These are phyloP conservation scores for Brasilioporus rufonigricans DNA, from an alignment of 768 basidiomycete species.

Conservation along the genomic window DNA sequence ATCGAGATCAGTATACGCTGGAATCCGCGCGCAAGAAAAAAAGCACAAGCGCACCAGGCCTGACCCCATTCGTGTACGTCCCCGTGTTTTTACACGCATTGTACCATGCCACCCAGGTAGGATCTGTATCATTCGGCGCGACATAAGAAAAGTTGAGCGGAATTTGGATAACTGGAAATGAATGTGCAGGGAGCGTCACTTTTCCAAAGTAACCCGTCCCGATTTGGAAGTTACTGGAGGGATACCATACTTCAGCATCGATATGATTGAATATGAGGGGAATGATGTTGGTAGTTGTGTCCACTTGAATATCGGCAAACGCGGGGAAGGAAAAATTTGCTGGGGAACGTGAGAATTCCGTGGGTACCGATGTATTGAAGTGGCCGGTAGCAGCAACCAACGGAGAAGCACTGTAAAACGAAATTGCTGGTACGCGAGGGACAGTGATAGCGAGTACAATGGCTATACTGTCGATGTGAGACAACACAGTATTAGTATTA, in stretches of 20 bases:
- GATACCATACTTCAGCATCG: constrained; percentile 66
- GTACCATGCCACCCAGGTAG: constrained; percentile 82
- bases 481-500: constrained; percentile 1
- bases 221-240: constrained; percentile 60
- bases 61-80: constrained; percentile 46
- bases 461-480: constrained; percentile 47
- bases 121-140: constrained; percentile 75
- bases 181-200: constrained; percentile 62
- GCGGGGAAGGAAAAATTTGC: constrained; percentile 92
- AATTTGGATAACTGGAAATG: constrained; percentile 60
- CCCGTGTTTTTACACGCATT: constrained; percentile 67
- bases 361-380: constrained; percentile 56
- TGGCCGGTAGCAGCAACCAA: constrained; percentile 56
- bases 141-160: constrained; percentile 85
- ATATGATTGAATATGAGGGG: constrained; percentile 73
- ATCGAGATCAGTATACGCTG: constrained; percentile 5
- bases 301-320: constrained; percentile 67
- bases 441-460: constrained; percentile 75
- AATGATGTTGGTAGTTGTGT: constrained; percentile 73
- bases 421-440: constrained; percentile 76
- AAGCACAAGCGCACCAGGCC: constrained; percentile 49
- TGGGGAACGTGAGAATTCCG: constrained; percentile 68
- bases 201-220: constrained; percentile 63
- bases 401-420: constrained; percentile 57
- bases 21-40: background rate